phyloP scores from a whole-genome alignment of 176 grass and related monocot species.

The Raddia guianensis region DNA sequence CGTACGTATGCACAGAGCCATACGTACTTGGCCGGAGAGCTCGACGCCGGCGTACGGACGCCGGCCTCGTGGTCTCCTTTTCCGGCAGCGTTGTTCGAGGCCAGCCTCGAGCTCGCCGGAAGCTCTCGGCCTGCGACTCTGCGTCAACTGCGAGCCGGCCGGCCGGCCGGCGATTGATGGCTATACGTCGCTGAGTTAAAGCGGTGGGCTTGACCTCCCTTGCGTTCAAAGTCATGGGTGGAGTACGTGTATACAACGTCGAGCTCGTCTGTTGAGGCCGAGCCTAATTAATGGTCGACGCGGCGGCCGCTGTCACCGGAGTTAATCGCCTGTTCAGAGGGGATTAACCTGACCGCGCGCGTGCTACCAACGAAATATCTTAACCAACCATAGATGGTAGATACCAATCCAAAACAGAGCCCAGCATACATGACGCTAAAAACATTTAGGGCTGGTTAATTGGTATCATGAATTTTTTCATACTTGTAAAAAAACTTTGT shows the following conservation, averaged over 20 bases:
- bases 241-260: background rate
- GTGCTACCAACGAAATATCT: too few species aligned
- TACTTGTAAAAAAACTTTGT: too few species aligned
- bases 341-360: background rate
- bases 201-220: conserved; percentile 51
- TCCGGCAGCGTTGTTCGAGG: background rate
- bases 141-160: conserved; percentile 1
- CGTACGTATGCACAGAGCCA: background rate
- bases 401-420: background rate
- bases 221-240: conserved; percentile 45
- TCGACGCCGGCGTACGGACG: background rate
- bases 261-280: conserved; percentile 16
- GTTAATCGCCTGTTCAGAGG: background rate
- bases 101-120: conserved; percentile 4
- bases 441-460: too few species aligned
- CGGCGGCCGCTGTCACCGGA: conserved; percentile 17
- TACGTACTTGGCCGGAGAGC: background rate
- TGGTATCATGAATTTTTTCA: too few species aligned
- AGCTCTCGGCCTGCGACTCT: background rate
- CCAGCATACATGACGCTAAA: too few species aligned
- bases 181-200: conserved; percentile 34
- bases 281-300: conserved; percentile 35
- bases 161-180: background rate
- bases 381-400: background rate
- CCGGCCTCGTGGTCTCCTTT: background rate